Evolutionary conservation across 2,329 filamentous ascomycete species (phyloP).

Genomic region (Neurospora crassa): DNA sequence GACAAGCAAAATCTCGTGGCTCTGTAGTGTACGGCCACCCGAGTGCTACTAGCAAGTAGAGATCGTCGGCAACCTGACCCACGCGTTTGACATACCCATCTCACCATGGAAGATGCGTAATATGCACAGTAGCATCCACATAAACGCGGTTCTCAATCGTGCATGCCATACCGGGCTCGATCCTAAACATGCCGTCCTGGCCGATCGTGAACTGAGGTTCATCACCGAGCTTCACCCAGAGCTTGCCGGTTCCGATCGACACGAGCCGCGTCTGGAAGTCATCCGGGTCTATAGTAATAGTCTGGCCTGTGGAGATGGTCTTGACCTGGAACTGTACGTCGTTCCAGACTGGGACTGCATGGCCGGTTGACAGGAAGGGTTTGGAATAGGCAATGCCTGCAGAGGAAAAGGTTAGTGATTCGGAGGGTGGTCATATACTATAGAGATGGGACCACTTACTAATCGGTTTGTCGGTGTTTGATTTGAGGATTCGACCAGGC

Average conservation of each 20-base stretch:
- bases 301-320: conserved; percentile 18
- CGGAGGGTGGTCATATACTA: neutral
- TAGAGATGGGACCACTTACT: conserved; percentile 13
- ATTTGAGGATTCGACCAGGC: conserved; percentile 22
- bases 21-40: too few relatives aligned
- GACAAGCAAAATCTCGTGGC: too few relatives aligned
- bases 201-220: conserved; percentile 20
- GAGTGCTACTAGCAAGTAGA: too few relatives aligned
- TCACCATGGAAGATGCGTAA: conserved; percentile 7
- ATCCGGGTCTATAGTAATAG: conserved; percentile 14
- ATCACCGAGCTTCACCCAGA: conserved; percentile 15
- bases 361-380: conserved; percentile 20
- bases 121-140: conserved; percentile 19
- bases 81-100: too few relatives aligned
- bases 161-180: conserved; percentile 14
- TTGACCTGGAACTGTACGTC: conserved; percentile 22
- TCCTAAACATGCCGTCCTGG: conserved; percentile 20
- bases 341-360: conserved; percentile 17
- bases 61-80: too few relatives aligned
- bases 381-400: conserved; percentile 26
- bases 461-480: conserved; percentile 1
- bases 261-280: conserved; percentile 17
- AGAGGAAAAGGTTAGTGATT: neutral
- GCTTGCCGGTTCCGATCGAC: conserved; percentile 23
- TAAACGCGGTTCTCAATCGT: conserved; percentile 18